Base-by-base conservation (phyloP, 768 basidiomycete species). In the Ramaria rubella region DNA sequence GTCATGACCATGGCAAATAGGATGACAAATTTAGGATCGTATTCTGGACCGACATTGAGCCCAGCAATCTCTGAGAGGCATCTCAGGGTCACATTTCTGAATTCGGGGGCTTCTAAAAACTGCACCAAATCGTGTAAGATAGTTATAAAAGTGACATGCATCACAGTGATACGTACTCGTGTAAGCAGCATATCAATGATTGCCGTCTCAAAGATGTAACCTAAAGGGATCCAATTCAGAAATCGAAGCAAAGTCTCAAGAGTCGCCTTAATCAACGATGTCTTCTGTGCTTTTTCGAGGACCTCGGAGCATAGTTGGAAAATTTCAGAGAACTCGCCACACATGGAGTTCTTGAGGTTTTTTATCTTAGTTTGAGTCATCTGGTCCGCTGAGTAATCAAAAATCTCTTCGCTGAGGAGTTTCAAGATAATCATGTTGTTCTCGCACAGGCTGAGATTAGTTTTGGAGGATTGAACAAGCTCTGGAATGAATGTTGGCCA, bases 381-480 rank as follows among this genome's bases (percentile, higher is more conserved):
- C 71, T 95, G 92, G 64, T 99, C 96, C 3, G 96, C 93, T 3
- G 94, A 96, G 72, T 87, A 99, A 70, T 99, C 96, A 67, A 99
- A 99, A 58, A 99, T 92, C 70, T 99, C 96, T 68, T 99, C 96
- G 0, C 93, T 95, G n/a, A 98, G 80, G 12, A 99, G 79, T 67
- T 91, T 90, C 63, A 98, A 79, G 68, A 99, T 98, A 70, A 93
- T 82, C 96, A 99, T 99, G 75, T 99, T 99, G 80, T 99, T 99
- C 75, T 99, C 96, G 79, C 96, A 98, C 29, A 98, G 81, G 2
- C 90, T 86, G 38, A 97, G 82, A 68, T 94, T 97, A 42, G 91
- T 92, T 72, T 95, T 95, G 43, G 95, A 98, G 7, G 95, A 96
- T 63, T 94, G 87, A 58, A 98, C 94, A 45, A 98, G 89, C 71